Evolutionary conservation across 495 filamentous ascomycete species (phyloP).

Genomic region (Bombardia bombarda): DNA sequence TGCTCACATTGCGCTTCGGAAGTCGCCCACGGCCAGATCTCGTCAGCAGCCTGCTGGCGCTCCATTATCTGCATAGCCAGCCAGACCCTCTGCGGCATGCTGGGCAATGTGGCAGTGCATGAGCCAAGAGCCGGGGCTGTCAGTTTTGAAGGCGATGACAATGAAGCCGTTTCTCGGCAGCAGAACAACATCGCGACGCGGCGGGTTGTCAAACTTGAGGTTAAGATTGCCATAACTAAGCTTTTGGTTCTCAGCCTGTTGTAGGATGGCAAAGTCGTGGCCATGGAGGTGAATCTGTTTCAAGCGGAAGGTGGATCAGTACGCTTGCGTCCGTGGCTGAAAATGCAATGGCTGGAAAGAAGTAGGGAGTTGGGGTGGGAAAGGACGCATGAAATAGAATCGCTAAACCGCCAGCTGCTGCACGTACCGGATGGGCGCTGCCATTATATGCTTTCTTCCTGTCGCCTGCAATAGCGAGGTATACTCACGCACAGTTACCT

Average conservation of each 20-base stretch:
- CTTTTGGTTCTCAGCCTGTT: constrained; percentile 20
- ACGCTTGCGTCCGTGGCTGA: too few relatives aligned
- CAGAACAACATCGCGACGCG: constrained; percentile 51
- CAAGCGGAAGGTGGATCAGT: too few relatives aligned
- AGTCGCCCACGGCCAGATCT: constrained; percentile 6
- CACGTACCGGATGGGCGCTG: too few relatives aligned
- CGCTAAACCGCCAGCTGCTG: too few relatives aligned
- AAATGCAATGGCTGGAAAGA: too few relatives aligned
- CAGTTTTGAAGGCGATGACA: constrained; percentile 33
- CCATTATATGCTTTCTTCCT: too few relatives aligned
- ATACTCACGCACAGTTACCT: too few relatives aligned
- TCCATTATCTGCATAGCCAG: constrained; percentile 37
- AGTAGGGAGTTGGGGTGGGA: too few relatives aligned
- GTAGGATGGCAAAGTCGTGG: constrained; percentile 51
- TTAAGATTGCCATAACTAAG: constrained; percentile 18
- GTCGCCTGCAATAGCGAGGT: too few relatives aligned
- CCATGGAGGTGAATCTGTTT: constrained; percentile 51
- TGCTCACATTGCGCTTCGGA: too few relatives aligned
- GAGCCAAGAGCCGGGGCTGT: constrained; percentile 37
- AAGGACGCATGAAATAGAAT: too few relatives aligned
- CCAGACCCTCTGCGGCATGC: constrained; percentile 36
- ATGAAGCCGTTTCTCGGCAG: constrained; percentile 25
- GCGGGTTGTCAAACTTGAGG: constrained; percentile 36
- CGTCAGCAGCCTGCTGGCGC: constrained; percentile 6
- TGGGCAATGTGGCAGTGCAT: constrained; percentile 40